phyloP scores from a whole-genome alignment of 2,329 filamentous ascomycete species.

The Aureobasidium sp. region DNA sequence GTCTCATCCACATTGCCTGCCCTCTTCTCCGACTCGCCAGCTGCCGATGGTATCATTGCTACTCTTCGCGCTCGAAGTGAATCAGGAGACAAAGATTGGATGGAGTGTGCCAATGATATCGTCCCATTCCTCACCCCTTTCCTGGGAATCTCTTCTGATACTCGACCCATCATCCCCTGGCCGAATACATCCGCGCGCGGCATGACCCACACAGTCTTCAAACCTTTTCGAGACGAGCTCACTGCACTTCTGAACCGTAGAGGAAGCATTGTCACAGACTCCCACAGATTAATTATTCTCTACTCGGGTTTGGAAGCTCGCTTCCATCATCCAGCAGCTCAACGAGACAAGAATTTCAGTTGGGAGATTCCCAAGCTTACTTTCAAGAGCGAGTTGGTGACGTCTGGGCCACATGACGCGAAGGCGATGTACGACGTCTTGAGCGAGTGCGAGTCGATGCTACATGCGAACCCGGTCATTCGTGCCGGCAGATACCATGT shows the following conservation, averaged over 20 bases:
- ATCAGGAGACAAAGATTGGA: constrained; percentile 5
- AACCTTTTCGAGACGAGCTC: background rate
- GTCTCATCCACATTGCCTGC: constrained; percentile 4
- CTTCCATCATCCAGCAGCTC: background rate
- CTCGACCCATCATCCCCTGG: constrained; percentile 7
- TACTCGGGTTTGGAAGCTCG: background rate
- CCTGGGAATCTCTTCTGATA: background rate
- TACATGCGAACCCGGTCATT: background rate
- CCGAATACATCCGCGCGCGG: constrained; percentile 1
- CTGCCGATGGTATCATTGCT: background rate
- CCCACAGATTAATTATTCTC: background rate
- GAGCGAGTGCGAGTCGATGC: background rate
- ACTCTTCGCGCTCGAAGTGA: background rate
- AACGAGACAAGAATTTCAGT: background rate
- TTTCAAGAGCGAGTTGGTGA: background rate
- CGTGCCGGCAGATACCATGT: constrained; percentile 1
- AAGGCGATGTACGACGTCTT: background rate
- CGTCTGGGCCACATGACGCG: background rate
- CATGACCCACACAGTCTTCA: constrained; percentile 5
- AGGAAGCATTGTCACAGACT: background rate
- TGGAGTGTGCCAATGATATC: constrained; percentile 2
- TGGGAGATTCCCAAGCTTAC: background rate
- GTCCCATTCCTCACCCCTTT: constrained; percentile 2
- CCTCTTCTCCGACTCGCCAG: background rate
- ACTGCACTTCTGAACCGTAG: background rate